A percentile compares a stretch with the other conserved stretches of the same genome.
Evolutionary conservation across 257 asterid species (phyloP).

Genomic region (Solanum phureja): DNA sequence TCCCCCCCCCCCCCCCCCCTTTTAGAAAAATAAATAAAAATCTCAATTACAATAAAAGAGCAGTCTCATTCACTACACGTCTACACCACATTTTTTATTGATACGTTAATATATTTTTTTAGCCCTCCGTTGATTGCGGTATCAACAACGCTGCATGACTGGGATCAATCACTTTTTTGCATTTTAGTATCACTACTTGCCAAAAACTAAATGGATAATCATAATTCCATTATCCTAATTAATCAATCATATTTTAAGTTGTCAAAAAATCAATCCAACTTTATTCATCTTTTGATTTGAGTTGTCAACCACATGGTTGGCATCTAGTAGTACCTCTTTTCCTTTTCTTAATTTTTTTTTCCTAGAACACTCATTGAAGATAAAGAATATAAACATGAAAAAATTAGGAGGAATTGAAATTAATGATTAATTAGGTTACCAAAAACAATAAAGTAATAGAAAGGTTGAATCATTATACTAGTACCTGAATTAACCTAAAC

Average conservation of each 20-base stretch:
- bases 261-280: background rate
- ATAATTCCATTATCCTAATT: background rate
- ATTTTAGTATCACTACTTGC: background rate
- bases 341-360: background rate
- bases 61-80: too few species aligned
- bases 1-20: too few species aligned
- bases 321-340: background rate
- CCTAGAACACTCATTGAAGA: background rate
- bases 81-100: too few species aligned
- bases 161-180: background rate
- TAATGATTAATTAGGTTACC: background rate
- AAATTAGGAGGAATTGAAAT: background rate
- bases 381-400: background rate
- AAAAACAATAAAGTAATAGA: background rate
- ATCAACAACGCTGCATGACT: background rate
- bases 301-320: background rate
- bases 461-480: background rate
- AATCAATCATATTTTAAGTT: background rate
- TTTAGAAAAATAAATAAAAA: too few species aligned
- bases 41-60: accelerated
- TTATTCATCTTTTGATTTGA: background rate
- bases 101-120: background rate
- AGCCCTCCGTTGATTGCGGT: background rate
- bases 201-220: background rate
- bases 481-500: background rate